Conservation (phyloP, 495 filamentous ascomycete genomes). For the Paragyromitra xinjiangensis region DNA sequence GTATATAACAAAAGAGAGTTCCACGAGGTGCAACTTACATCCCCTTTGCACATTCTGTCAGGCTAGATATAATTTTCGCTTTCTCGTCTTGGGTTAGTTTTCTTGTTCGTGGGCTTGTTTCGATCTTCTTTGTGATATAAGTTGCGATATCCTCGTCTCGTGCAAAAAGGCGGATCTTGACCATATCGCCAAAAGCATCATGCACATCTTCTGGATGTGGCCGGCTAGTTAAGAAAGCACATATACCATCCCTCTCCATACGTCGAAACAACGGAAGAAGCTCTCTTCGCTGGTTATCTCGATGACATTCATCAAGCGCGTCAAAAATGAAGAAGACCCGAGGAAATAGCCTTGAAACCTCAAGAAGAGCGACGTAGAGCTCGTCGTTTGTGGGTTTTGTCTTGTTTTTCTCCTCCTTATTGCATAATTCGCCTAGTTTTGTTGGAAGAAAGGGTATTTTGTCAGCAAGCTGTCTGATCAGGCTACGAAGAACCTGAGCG, state of each 20-base stretch:
- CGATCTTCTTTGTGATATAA: constrained; percentile 13
- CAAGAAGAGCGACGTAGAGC: not conserved
- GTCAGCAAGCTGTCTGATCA: constrained; percentile 21
- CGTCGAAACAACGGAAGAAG: constrained; percentile 22
- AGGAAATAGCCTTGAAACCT: not conserved
- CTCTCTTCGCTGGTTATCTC: not conserved
- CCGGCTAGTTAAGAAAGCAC: constrained; percentile 18
- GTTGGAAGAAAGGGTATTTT: not conserved
- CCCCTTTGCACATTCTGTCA: not conserved
- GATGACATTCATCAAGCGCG: constrained; percentile 31
- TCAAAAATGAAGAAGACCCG: constrained; percentile 13
- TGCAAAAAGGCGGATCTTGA: constrained; percentile 19
- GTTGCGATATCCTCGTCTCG: constrained; percentile 12
- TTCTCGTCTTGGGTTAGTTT: not conserved
- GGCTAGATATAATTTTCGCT: not conserved
- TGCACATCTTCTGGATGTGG: constrained; percentile 18
- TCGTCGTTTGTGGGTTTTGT: not conserved
- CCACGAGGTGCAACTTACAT: not conserved
- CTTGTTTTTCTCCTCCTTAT: not conserved
- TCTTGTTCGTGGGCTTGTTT: not conserved
- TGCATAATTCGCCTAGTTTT: not conserved
- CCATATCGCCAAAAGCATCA: not conserved
- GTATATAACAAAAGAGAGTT: not conserved
- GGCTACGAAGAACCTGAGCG: not conserved
- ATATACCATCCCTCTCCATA: constrained; percentile 4